These are phyloP conservation scores for Coemansia reversa DNA, from an alignment of 192 early-diverging fungal genomes.

Conservation along the genomic window DNA sequence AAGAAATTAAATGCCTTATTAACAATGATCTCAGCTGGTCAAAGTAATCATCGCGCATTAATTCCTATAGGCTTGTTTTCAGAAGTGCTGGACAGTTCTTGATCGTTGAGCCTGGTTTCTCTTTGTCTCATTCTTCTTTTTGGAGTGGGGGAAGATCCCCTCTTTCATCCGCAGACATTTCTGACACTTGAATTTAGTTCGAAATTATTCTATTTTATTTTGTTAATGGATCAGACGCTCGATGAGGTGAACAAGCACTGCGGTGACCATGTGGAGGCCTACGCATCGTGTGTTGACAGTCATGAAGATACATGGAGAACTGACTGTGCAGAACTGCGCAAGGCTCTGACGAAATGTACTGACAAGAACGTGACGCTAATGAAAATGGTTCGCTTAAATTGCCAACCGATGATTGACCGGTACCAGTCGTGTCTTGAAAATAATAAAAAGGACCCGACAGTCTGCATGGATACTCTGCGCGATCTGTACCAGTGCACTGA, in stretches of 20 bases:
- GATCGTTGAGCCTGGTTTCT: no score
- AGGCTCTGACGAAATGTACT: slow-evolving; percentile 47
- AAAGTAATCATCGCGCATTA: no score
- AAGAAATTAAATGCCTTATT: no score
- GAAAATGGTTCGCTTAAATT: slow-evolving; percentile 52
- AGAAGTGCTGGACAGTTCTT: no score
- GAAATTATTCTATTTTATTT: not conserved
- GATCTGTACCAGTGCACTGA: slow-evolving; percentile 56
- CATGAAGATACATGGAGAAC: slow-evolving; percentile 44
- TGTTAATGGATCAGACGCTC: slow-evolving; percentile 48
- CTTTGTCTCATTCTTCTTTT: no score
- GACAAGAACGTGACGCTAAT: slow-evolving; percentile 56
- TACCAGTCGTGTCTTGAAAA: slow-evolving; percentile 43
- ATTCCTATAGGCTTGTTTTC: no score
- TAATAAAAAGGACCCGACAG: slow-evolving; percentile 34
- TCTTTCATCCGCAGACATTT: no score
- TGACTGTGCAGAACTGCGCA: slow-evolving; percentile 37
- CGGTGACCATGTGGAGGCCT: slow-evolving; percentile 46
- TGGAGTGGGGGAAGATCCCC: no score
- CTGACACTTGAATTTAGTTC: no score
- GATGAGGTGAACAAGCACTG: slow-evolving; percentile 57
- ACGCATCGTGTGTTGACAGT: slow-evolving; percentile 44
- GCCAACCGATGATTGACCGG: slow-evolving; percentile 49
- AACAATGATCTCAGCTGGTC: no score
- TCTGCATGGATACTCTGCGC: slow-evolving; percentile 40